Conservation (phyloP, 768 basidiomycete species). For the Lentinula edodes region DNA sequence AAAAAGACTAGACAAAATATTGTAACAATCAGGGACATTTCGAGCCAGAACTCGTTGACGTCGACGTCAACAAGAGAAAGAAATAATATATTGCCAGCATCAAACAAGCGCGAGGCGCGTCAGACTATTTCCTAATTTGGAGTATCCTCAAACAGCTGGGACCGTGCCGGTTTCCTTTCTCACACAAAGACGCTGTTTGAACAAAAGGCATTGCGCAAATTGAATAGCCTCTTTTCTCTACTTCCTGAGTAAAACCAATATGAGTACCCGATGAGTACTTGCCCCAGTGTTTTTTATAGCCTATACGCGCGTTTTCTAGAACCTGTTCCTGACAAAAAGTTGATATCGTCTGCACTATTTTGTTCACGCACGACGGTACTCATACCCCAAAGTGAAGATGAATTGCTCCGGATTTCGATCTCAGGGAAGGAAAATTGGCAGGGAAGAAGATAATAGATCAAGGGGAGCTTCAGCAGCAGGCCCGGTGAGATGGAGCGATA, state of each 20-base stretch:
- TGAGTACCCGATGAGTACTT: no score
- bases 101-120: background rate
- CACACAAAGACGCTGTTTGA: no score
- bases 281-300: no score
- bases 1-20: conserved; percentile 80
- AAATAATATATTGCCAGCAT: background rate
- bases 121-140: background rate
- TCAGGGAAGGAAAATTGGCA: background rate
- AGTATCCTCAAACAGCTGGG: background rate
- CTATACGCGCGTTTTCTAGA: background rate
- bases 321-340: background rate
- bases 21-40: conserved; percentile 75
- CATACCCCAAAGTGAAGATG: background rate
- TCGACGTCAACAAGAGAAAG: background rate
- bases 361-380: background rate
- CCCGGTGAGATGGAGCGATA: background rate
- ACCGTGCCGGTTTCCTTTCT: background rate
- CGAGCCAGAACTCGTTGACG: background rate
- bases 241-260: no score
- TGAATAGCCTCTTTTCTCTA: no score
- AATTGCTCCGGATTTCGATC: background rate
- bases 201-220: no score
- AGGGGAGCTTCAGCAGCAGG: no score
- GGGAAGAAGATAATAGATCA: background rate
- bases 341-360: background rate